phyloP scores from a whole-genome alignment of 164 flowering plant genomes.

The Sedum album region DNA sequence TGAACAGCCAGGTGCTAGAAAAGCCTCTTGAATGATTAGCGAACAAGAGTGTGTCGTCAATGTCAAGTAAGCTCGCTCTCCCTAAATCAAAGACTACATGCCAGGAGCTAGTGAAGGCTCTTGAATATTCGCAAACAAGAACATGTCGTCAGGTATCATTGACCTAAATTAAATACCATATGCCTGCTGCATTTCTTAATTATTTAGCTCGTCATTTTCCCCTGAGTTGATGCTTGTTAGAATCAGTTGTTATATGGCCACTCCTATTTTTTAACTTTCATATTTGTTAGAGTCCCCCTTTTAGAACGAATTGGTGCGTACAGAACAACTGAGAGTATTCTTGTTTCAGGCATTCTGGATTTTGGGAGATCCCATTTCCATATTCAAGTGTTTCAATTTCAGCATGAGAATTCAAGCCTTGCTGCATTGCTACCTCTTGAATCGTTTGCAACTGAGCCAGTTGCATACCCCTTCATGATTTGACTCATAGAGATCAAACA shows the following conservation, averaged over 20 bases:
- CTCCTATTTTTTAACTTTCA: too few relatives aligned
- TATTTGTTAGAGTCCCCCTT: background rate
- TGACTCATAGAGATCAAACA: background rate
- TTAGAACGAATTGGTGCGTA: background rate
- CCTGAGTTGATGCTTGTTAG: too few relatives aligned
- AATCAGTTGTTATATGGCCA: background rate
- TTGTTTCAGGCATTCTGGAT: background rate
- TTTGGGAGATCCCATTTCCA: background rate
- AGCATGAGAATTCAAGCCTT: background rate
- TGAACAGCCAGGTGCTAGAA: constrained; percentile 11
- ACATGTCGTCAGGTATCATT: too few relatives aligned
- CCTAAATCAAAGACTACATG: too few relatives aligned
- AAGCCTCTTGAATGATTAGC: background rate
- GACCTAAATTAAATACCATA: too few relatives aligned
- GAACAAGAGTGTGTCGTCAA: too few relatives aligned
- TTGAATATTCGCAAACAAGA: too few relatives aligned
- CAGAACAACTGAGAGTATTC: background rate
- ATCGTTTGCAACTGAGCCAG: background rate
- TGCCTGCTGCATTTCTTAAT: too few relatives aligned
- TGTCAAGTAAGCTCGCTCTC: background rate
- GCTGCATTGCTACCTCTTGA: constrained; percentile 9
- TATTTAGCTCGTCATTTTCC: too few relatives aligned
- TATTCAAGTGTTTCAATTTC: background rate
- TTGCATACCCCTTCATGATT: background rate
- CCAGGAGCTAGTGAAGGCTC: too few relatives aligned